A percentile compares a stretch with the other conserved stretches of the same genome.
phyloP scores from a whole-genome alignment of 345 rosid species.

The Geranium rotundifolium region DNA sequence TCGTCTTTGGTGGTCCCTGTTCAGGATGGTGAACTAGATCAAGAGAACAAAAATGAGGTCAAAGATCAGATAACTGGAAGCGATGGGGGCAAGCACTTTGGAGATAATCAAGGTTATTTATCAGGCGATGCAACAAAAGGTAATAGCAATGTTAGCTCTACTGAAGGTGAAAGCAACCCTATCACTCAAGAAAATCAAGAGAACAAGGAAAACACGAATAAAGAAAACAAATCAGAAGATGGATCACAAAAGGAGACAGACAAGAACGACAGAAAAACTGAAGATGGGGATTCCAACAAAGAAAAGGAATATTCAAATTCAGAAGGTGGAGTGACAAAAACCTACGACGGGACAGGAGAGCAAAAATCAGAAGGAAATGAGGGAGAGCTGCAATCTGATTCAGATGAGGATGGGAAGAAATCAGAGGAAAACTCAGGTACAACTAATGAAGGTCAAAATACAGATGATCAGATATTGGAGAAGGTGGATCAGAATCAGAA shows the following conservation, averaged over 20 bases:
- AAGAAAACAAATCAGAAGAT: conserved; percentile 9
- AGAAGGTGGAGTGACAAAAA: conserved; percentile 21
- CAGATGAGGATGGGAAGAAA: conserved; percentile 25
- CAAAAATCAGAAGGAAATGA: conserved; percentile 31
- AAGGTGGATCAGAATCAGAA: conserved; percentile 28
- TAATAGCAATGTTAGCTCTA: conserved; percentile 18
- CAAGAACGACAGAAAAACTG: conserved; percentile 23
- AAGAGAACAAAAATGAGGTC: conserved; percentile 47
- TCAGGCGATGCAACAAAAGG: conserved; percentile 56
- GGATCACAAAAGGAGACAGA: conserved; percentile 12
- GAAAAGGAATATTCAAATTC: not conserved
- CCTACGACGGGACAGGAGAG: conserved; percentile 27
- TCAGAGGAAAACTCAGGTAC: conserved; percentile 20
- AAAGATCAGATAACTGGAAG: conserved; percentile 36
- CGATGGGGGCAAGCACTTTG: conserved; percentile 28
- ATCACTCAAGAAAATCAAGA: conserved; percentile 24
- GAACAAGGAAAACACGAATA: conserved; percentile 14
- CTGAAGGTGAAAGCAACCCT: conserved; percentile 22
- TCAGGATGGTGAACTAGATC: conserved; percentile 42
- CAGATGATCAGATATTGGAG: conserved; percentile 34
- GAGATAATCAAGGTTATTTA: conserved; percentile 51
- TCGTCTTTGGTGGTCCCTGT: conserved; percentile 63
- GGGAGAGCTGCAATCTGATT: conserved; percentile 24
- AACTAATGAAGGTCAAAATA: conserved; percentile 22
- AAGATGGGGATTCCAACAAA: conserved; percentile 7